phyloP scores from a whole-genome alignment of 2,329 filamentous ascomycete species.

The Karstenula rhodostoma region DNA sequence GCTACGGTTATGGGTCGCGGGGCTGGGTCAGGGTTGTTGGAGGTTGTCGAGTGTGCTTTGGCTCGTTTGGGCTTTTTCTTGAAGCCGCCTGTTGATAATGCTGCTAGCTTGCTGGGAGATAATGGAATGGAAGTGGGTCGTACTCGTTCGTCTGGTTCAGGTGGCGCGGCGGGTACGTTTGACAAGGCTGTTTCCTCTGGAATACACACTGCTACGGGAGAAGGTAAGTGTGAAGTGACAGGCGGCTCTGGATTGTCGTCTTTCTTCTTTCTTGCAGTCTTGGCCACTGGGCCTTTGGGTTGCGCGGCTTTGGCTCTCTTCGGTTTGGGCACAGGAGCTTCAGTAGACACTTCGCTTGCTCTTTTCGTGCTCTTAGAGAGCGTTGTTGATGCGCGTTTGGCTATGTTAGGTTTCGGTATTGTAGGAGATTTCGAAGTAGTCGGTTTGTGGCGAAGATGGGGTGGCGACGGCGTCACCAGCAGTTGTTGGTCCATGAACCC shows the following conservation, averaged over 20 bases:
- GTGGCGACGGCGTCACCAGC: conserved; percentile 24
- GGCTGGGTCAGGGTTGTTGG: not conserved
- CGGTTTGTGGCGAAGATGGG: conserved; percentile 7
- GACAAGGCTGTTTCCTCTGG: conserved; percentile 8
- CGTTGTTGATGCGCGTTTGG: conserved; percentile 14
- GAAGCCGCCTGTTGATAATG: conserved; percentile 39
- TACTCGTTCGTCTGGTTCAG: conserved; percentile 16
- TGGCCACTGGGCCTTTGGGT: conserved; percentile 2
- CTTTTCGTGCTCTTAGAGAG: conserved; percentile 2
- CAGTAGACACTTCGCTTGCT: not conserved
- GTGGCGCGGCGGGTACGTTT: conserved; percentile 17
- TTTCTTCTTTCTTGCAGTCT: conserved; percentile 13
- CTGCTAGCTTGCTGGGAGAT: conserved; percentile 26
- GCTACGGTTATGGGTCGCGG: conserved; percentile 21
- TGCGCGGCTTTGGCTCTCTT: conserved; percentile 3
- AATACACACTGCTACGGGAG: conserved; percentile 5
- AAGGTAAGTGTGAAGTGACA: conserved; percentile 10
- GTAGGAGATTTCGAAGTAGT: conserved; percentile 14
- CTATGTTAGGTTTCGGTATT: not conserved
- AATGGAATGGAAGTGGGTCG: conserved; percentile 18
- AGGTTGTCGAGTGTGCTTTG: conserved; percentile 10
- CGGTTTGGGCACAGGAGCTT: conserved; percentile 2
- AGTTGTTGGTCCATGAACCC: conserved; percentile 42
- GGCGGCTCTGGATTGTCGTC: conserved; percentile 6
- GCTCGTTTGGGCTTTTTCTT: conserved; percentile 28